These are phyloP conservation scores for Echinochloa phyllopogon DNA, from an alignment of 176 grass and related monocot genomes.

Conservation along the genomic window DNA sequence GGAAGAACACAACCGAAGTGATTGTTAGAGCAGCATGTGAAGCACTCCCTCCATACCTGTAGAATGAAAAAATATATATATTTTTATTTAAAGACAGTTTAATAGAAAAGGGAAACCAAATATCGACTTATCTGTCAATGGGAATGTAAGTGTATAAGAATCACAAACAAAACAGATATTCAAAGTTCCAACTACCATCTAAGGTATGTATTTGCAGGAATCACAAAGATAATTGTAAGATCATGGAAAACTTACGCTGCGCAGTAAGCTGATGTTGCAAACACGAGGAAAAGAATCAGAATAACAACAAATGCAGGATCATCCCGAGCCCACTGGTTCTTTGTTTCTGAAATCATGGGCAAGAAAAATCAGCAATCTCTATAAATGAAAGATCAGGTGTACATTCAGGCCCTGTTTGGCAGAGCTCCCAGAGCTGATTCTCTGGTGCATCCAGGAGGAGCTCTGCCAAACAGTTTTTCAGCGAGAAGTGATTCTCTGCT, in stretches of 20 bases:
- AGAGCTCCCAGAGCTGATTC: no score
- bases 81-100: neutral
- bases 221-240: conserved; percentile 9
- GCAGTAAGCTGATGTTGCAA: conserved; percentile 91
- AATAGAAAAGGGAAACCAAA: neutral
- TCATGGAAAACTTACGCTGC: conserved; percentile 73
- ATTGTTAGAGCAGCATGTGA: conserved; percentile 77
- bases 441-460: no score
- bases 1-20: conserved; percentile 70
- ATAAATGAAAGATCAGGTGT: no score
- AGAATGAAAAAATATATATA: conserved; percentile 25
- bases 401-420: no score
- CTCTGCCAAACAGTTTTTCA: no score
- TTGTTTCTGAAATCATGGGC: conserved; percentile 76
- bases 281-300: conserved; percentile 87
- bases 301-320: conserved; percentile 98
- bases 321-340: conserved; percentile 99
- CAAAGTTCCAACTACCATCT: neutral
- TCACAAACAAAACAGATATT: neutral
- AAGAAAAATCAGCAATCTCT: conserved; percentile 33
- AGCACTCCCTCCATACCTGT: conserved; percentile 85
- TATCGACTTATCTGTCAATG: neutral
- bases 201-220: neutral
- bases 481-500: no score
- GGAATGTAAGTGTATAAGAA: neutral